Percentiles rank a stretch among this genome's conserved stretches.
Evolutionary conservation across 164 flowering plant genomes (phyloP).

Genomic region (Cinnamomum micranthum): DNA sequence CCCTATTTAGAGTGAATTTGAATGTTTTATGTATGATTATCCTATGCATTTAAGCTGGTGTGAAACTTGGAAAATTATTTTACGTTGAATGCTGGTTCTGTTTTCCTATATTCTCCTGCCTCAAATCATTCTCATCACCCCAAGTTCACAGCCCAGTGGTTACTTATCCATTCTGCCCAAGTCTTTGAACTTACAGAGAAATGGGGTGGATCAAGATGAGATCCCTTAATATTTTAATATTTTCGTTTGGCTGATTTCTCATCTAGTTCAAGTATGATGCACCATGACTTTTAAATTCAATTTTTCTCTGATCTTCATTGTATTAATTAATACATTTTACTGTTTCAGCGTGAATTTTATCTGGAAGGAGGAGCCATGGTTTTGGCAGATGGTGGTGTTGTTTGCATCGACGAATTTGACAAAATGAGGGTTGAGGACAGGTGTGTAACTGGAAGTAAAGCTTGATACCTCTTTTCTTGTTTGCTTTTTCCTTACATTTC

Average conservation of each 20-base stretch:
- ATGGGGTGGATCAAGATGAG: background rate
- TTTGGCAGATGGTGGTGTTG: constrained; percentile 99
- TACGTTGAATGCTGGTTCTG: background rate
- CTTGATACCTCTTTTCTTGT: background rate
- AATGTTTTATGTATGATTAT: background rate
- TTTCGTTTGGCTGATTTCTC: background rate
- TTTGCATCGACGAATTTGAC: constrained; percentile 98
- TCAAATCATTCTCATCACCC: background rate
- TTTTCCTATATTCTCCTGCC: background rate
- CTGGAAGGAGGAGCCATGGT: constrained; percentile 99
- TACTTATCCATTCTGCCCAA: too few relatives aligned
- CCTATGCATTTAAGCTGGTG: background rate
- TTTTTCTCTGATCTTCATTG: background rate
- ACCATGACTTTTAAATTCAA: background rate
- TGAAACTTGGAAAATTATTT: background rate
- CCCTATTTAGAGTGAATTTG: background rate
- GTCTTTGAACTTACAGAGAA: background rate
- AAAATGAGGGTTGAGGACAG: constrained; percentile 99
- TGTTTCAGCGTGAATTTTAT: constrained; percentile 89
- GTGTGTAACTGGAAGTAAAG: constrained; percentile 23
- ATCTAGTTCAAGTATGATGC: background rate
- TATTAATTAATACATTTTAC: background rate
- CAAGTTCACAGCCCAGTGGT: too few relatives aligned
- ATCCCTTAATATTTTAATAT: background rate
- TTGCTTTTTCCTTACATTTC: background rate